A percentile compares a stretch with the other conserved stretches of the same genome.
Conservation (phyloP, 1,284 basidiomycete species). For the Austroboletus rostrupii region DNA sequence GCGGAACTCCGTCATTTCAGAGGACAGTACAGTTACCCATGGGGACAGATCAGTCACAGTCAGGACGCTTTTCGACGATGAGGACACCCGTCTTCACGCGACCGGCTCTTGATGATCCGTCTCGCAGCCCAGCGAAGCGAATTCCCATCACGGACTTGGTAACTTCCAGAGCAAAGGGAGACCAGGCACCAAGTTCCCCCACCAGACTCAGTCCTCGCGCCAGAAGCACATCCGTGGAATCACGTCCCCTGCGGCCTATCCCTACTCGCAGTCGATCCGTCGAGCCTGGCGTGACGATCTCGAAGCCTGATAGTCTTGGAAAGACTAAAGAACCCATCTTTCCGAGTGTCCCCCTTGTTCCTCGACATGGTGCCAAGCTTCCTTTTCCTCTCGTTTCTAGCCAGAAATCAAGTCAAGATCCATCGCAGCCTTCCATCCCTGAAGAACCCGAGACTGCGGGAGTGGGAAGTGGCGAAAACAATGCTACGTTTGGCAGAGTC, state of each 20-base stretch:
- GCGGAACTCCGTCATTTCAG: conserved; percentile 47
- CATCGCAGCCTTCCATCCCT: conserved; percentile 26
- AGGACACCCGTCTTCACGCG: conserved; percentile 34
- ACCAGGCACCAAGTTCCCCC: conserved; percentile 24
- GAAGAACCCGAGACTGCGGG: conserved; percentile 26
- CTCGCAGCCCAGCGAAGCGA: conserved; percentile 56
- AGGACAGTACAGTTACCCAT: conserved; percentile 34
- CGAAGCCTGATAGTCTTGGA: conserved; percentile 9
- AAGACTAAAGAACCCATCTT: conserved; percentile 21
- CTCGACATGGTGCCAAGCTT: conserved; percentile 29
- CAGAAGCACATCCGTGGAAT: conserved; percentile 28
- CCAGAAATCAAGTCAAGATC: conserved; percentile 14
- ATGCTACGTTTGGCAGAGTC: not conserved
- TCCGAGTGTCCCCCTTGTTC: conserved; percentile 13
- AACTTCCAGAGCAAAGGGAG: conserved; percentile 23
- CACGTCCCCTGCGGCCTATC: conserved; percentile 8
- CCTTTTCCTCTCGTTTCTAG: conserved; percentile 42
- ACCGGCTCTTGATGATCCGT: conserved; percentile 33
- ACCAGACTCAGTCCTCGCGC: conserved; percentile 16
- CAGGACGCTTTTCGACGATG: conserved; percentile 9
- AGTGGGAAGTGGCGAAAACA: not conserved
- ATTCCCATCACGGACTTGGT: conserved; percentile 37
- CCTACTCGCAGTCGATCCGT: conserved; percentile 30
- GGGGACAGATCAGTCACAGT: conserved; percentile 7
- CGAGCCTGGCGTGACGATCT: conserved; percentile 17